Evolutionary conservation across 306 rosid species (phyloP), one percentile per base, ranked within the genome.

Genomic region (Coriaria nepalensis): DNA sequence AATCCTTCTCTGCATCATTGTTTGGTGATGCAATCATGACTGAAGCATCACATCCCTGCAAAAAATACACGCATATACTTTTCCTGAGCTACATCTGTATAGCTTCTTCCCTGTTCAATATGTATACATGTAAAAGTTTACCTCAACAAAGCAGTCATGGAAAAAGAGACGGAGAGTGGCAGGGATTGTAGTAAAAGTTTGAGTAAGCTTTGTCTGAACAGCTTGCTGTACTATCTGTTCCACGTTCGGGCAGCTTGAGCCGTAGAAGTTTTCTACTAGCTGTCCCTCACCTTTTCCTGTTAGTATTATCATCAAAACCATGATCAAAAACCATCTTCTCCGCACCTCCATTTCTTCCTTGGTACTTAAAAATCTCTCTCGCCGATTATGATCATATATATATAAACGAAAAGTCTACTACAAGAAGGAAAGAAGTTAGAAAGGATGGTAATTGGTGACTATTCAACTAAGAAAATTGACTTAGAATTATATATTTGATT

Each of bases 141-240:
- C 96, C 92, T 79, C 68, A 44, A 87, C 81, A 13, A 79, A 73
- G 55, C 96, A 87, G 2, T 87, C 96, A 57, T 82, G 96, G 14
- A 87, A 64, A n/a, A n/a, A n/a, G n/a, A n/a, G n/a, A n/a, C n/a
- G n/a, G n/a, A n/a, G n/a, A n/a, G 95, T 85, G 2, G 77, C 77
- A 35, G 79, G 77, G 12, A 74, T 56, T 6, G 92, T 87, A 14
- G 64, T 65, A 37, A 60, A 37, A 0, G 82, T 79, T 41, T 73
- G 80, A 2, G 53, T 36, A 8, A 77, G 33, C 67, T 87, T 87
- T 4, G 38, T 71, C 8, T 72, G 62, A 4, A 82, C 96, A 32
- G 80, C 82, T 6, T 77, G 87, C 9, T 10, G 9, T 12, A 87
- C 96, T 0, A 77, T 56, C 42, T 48, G 14, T 44, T 87, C 94